Conservation (phyloP, 306 rosid genomes). For the Cucumis cinereus region DNA sequence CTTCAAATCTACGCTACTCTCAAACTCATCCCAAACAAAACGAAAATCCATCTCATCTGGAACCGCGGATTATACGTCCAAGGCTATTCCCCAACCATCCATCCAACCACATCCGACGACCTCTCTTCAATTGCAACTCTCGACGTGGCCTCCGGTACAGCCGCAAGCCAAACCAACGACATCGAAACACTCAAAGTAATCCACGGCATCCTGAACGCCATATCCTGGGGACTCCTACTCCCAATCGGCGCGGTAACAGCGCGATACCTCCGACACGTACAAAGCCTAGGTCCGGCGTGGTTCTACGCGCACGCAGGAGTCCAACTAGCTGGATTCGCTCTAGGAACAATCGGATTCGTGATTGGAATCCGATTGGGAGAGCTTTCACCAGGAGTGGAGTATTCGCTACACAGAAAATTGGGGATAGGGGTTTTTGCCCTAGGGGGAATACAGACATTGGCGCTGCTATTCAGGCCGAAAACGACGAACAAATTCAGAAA, state of each 20-base stretch:
- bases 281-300: constrained; percentile 67
- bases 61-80: constrained; percentile 92
- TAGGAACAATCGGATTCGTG: constrained; percentile 63
- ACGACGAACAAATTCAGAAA: constrained; percentile 66
- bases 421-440: constrained; percentile 58
- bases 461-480: constrained; percentile 67
- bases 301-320: constrained; percentile 74
- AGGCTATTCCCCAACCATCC: constrained; percentile 94
- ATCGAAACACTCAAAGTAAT: constrained; percentile 24
- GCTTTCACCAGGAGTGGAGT: constrained; percentile 61
- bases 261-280: constrained; percentile 61
- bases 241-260: constrained; percentile 79
- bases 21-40: constrained; percentile 46
- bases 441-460: constrained; percentile 67
- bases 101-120: constrained; percentile 63
- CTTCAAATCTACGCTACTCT: constrained; percentile 59
- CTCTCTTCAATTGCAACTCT: constrained; percentile 60
- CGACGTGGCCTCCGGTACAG: constrained; percentile 55
- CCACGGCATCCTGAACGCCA: constrained; percentile 59
- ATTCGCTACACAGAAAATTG: constrained; percentile 63
- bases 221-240: constrained; percentile 68
- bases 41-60: constrained; percentile 69
- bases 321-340: constrained; percentile 42
- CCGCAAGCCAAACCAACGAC: constrained; percentile 27
- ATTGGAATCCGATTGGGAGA: constrained; percentile 59